Evolutionary conservation across 805 yeast genomes (phyloP), one percentile per base, ranked within the genome.

Genomic region (Yarrowia osloensis): DNA sequence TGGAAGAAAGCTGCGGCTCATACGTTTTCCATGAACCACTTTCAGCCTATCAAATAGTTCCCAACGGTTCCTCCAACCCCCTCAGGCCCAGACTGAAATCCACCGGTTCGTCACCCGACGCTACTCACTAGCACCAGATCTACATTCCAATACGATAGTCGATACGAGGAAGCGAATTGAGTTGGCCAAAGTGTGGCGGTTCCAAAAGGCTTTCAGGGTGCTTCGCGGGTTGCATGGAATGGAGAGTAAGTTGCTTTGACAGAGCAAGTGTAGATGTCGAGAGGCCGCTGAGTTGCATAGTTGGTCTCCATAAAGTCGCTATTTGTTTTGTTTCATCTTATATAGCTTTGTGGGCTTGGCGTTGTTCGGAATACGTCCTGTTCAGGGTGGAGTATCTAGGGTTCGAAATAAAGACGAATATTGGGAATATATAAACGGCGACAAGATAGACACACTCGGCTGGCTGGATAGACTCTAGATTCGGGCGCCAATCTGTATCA

Each of bases 61-160:
- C 8, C 31, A 28, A 8, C 4, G 4, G 31, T 28, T 6, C 8
- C 4, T 8, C 4, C 8, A 8, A 31, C 13, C 13, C 13, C 13
- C 15, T 4, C 39, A 15, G 39, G 19, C 39, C n/a, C n/a, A 15
- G 19, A 2, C n/a, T 17, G 19, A 17, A 35, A 35, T 17, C n/a
- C n/a, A 15, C n/a, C 7, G 8, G 4, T 8, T 6, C 6, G 6
- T 31, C 13, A 12, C 5, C 19, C 7, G 39, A 39, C 12, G 22
- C 37, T 26, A 3, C 5, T 24, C 39, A 29, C 26, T 47, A 28
- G 35, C 19, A 31, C 24, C 55, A 15, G 40, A 50, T 50, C 40
- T 50, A 21, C 57, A 50, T 31, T 33, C 40, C 57, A 33, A 50
- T 50, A 50, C 40, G 57, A 50, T 33, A 17, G 28, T 19, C 39